phyloP scores from a whole-genome alignment of 2,329 filamentous ascomycete genomes.

The Colletotrichum musae region DNA sequence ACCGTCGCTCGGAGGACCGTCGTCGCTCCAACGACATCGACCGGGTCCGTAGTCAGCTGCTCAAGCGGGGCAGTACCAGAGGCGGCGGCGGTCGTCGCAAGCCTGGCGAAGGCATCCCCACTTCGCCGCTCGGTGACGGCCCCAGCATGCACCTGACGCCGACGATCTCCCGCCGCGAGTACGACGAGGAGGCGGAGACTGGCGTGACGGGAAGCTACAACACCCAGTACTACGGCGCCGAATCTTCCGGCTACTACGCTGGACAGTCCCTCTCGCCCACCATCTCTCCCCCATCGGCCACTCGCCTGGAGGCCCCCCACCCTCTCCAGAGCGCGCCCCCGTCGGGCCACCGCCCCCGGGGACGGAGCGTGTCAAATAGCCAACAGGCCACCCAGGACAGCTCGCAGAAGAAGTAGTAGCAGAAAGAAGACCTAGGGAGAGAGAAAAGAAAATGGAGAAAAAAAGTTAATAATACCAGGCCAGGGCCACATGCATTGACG shows the following conservation, averaged over 20 bases:
- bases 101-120: slow-evolving; percentile 62
- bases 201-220: slow-evolving; percentile 46
- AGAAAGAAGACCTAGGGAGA: background rate
- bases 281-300: slow-evolving; percentile 13
- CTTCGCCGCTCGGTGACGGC: slow-evolving; percentile 48
- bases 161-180: slow-evolving; percentile 52
- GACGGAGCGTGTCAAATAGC: slow-evolving; percentile 34
- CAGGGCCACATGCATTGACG: slow-evolving; percentile 19
- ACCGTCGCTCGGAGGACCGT: slow-evolving; percentile 51
- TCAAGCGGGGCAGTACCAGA: slow-evolving; percentile 59
- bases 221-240: slow-evolving; percentile 48
- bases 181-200: slow-evolving; percentile 61
- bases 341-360: slow-evolving; percentile 33
- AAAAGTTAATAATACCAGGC: slow-evolving; percentile 31
- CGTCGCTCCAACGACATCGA: slow-evolving; percentile 56
- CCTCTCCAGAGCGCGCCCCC: slow-evolving; percentile 36
- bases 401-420: slow-evolving; percentile 20
- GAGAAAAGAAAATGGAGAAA: slow-evolving; percentile 8
- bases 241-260: slow-evolving; percentile 36
- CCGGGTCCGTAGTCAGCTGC: slow-evolving; percentile 52
- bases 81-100: slow-evolving; percentile 65
- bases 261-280: slow-evolving; percentile 34
- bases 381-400: slow-evolving; percentile 24
- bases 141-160: slow-evolving; percentile 46
- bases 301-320: slow-evolving; percentile 16